phyloP scores from a whole-genome alignment of 2,329 filamentous ascomycete species.

The Aureobasidium sp. region DNA sequence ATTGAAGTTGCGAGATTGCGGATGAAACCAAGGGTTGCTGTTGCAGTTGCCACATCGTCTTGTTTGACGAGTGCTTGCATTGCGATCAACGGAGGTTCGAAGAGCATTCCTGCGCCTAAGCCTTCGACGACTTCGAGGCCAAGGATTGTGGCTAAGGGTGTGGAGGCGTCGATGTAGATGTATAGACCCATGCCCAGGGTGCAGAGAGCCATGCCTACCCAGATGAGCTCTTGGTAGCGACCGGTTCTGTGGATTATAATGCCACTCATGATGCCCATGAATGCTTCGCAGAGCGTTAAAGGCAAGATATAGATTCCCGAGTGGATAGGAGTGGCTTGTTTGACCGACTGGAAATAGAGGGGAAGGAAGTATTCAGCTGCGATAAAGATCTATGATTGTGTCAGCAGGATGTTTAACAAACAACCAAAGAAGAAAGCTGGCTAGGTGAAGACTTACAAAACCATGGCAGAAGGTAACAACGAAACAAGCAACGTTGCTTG shows the following conservation, averaged over 20 bases:
- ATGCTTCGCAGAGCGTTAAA: constrained; percentile 42
- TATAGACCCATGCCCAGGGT: constrained; percentile 44
- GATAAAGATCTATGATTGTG: constrained; percentile 44
- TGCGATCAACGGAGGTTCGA: constrained; percentile 50
- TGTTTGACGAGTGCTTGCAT: constrained; percentile 48
- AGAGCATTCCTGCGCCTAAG: constrained; percentile 46
- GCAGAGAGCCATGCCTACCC: constrained; percentile 37
- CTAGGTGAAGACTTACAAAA: constrained; percentile 27
- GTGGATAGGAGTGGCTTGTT: constrained; percentile 53
- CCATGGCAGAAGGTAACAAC: constrained; percentile 42
- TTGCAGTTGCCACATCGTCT: constrained; percentile 45
- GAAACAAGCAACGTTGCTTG: constrained; percentile 53
- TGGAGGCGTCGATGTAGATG: constrained; percentile 34
- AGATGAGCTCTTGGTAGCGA: constrained; percentile 42
- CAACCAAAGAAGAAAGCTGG: no score
- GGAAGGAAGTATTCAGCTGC: constrained; percentile 64
- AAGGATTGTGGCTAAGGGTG: constrained; percentile 37
- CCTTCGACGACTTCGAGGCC: constrained; percentile 46
- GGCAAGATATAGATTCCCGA: constrained; percentile 58
- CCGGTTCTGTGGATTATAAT: constrained; percentile 46
- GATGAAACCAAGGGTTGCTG: constrained; percentile 45
- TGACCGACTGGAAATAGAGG: constrained; percentile 64
- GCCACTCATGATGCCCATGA: constrained; percentile 41
- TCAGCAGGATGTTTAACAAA: background rate
- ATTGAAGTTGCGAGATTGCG: constrained; percentile 40